phyloP scores from a whole-genome alignment of 768 basidiomycete genomes.

The Kondoa subrosea region DNA sequence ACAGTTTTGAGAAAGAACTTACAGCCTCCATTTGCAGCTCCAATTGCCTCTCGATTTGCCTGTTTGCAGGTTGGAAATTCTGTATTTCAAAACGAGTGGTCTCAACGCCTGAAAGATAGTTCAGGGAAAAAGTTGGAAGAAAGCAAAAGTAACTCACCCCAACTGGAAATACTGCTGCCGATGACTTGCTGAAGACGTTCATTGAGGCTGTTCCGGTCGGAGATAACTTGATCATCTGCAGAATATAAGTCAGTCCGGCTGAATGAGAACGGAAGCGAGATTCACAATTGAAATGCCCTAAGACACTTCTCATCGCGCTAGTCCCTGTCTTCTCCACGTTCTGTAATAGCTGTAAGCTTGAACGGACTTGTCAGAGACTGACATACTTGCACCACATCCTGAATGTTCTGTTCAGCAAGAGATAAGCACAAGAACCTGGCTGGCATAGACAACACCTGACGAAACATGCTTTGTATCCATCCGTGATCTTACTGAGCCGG shows the following conservation, averaged over 20 bases:
- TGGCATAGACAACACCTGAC: too few species aligned
- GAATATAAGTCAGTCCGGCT: too few species aligned
- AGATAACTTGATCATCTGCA: neutral
- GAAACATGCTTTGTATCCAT: neutral
- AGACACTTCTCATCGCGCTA: neutral
- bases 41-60: neutral
- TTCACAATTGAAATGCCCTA: neutral
- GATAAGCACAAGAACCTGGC: too few species aligned
- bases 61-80: neutral
- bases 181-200: neutral
- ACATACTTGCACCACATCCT: neutral
- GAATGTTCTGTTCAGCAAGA: neutral
- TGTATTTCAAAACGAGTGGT: neutral
- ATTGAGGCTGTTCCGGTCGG: neutral
- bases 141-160: constrained; percentile 1
- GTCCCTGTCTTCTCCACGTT: neutral
- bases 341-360: neutral
- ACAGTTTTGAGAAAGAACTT: too few species aligned
- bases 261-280: neutral
- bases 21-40: constrained; percentile 12
- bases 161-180: neutral
- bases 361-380: neutral
- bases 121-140: neutral
- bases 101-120: neutral
- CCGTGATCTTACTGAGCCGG: neutral